These are phyloP conservation scores for Boletus tylopilopsis DNA, from an alignment of 768 basidiomycete species.

Conservation along the genomic window DNA sequence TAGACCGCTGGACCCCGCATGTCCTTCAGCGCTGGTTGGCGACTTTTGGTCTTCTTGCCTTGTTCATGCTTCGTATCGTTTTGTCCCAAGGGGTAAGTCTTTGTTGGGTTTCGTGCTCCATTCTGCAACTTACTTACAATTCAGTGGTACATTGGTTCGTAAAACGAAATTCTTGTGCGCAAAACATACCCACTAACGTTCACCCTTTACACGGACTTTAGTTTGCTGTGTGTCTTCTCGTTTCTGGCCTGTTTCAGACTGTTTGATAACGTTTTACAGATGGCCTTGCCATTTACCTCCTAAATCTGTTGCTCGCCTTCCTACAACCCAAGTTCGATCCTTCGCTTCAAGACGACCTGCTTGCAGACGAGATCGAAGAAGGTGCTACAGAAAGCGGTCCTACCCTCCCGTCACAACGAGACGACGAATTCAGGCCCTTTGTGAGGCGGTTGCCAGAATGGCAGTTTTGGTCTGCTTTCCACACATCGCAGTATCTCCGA, in stretches of 20 bases:
- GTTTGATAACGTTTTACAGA: conserved; percentile 45
- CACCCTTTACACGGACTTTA: conserved; percentile 17
- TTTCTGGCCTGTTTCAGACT: not conserved
- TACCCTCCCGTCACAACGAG: conserved; percentile 63
- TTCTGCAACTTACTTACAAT: not conserved
- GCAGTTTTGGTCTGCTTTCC: conserved; percentile 79
- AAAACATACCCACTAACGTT: not conserved
- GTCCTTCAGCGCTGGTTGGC: conserved; percentile 85
- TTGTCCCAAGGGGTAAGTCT: conserved; percentile 80
- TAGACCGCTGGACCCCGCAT: conserved; percentile 94
- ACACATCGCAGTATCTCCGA: not conserved
- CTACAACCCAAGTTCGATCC: conserved; percentile 98
- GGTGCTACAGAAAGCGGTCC: conserved; percentile 62
- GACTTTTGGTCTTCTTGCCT: conserved; percentile 60
- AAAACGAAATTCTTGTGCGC: not conserved
- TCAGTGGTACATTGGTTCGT: conserved; percentile 92
- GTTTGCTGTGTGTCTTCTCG: conserved; percentile 61
- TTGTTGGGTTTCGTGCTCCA: not conserved
- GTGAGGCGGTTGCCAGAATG: conserved; percentile 93
- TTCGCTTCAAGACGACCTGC: conserved; percentile 86
- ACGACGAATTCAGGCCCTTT: conserved; percentile 98
- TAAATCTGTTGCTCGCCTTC: conserved; percentile 96
- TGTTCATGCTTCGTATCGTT: conserved; percentile 86
- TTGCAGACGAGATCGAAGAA: conserved; percentile 94
- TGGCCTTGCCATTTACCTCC: conserved; percentile 90